Conservation (phyloP, 345 rosid genomes). For the Bruguiera gymnorhiza region DNA sequence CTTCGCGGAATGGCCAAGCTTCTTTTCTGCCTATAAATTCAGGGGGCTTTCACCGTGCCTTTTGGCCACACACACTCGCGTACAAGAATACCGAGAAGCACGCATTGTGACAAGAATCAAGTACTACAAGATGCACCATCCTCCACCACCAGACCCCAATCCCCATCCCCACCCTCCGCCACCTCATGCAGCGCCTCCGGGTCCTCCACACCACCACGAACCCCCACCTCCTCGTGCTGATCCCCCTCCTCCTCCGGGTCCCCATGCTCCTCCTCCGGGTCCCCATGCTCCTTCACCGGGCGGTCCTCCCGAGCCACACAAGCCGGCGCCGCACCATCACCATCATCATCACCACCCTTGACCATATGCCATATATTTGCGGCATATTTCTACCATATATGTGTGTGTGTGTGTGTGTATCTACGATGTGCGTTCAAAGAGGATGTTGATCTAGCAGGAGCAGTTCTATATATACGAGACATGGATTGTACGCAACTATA, state of each 20-base stretch:
- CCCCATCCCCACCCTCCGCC: slow-evolving; percentile 9
- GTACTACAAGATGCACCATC: slow-evolving; percentile 22
- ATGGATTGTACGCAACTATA: no score
- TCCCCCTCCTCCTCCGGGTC: slow-evolving; percentile 20
- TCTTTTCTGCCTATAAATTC: not conserved
- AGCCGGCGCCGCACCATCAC: slow-evolving; percentile 17
- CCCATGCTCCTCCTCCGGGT: slow-evolving; percentile 10
- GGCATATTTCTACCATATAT: no score
- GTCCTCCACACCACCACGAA: slow-evolving; percentile 16
- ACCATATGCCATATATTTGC: no score
- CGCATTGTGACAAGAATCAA: not conserved
- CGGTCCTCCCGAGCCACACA: slow-evolving; percentile 20
- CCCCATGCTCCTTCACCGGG: slow-evolving; percentile 13
- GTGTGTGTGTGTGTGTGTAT: no score
- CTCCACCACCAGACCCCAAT: slow-evolving; percentile 20
- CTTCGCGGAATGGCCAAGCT: not conserved
- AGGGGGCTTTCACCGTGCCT: not conserved
- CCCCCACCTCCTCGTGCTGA: slow-evolving; percentile 20
- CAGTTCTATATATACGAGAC: no score
- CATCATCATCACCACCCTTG: slow-evolving; percentile 3
- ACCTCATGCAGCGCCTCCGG: slow-evolving; percentile 4
- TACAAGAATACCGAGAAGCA: not conserved
- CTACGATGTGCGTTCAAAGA: no score
- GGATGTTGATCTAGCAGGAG: no score
- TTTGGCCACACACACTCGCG: not conserved